Evolutionary conservation across 768 basidiomycete species (phyloP), one percentile per base, ranked within the genome.

Genomic region (Candolleomyces aberdarensis): DNA sequence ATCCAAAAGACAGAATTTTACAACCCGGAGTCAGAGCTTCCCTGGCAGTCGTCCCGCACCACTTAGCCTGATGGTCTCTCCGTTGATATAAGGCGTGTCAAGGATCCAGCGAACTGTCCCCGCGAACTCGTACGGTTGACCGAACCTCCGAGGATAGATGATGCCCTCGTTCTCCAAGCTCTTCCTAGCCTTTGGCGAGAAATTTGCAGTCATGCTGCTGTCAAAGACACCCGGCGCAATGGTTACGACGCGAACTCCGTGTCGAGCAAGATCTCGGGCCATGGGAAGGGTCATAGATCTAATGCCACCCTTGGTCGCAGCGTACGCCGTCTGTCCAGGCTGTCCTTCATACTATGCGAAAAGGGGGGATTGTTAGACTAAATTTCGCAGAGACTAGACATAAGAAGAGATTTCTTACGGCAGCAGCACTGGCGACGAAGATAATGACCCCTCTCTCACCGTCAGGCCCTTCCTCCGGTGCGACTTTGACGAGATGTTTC

Each of bases 371-470:
- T 9, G 5, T 41, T 2, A 55, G 32, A 19, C 4, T 22, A 1
- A 22, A 44, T 17, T 31, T 10, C 26, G 26, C 14, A 29, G 41
- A 40, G n/a, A 36, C 31, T 40, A 5, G 53, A 20, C 39, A 26
- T 15, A 19, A 3, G 7, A 40, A 26, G 14, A 20, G 22, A 57
- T 1, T 8, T 41, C 56, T 46, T 49, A 83, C 81, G 26, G 84
- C 84, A 44, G 83, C 82, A 20, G 80, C 75, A 64, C 83, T 85
- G 7, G 84, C 74, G 19, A 85, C 80, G 62, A 86, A 76, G 20
- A 86, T 67, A n/a, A 88, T 72, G 9, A 86, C 80, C 5, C 85
- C 86, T 22, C 82, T 71, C 66, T 88, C 86, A 1, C 78, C 83
- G 60, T 85, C 83, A 0, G 68, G 55, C 2, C 75, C 74, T 20